Evolutionary conservation across 1,139 yeast genomes (phyloP), one percentile per base, ranked within the genome.

Genomic region (Kazachstania sp.): DNA sequence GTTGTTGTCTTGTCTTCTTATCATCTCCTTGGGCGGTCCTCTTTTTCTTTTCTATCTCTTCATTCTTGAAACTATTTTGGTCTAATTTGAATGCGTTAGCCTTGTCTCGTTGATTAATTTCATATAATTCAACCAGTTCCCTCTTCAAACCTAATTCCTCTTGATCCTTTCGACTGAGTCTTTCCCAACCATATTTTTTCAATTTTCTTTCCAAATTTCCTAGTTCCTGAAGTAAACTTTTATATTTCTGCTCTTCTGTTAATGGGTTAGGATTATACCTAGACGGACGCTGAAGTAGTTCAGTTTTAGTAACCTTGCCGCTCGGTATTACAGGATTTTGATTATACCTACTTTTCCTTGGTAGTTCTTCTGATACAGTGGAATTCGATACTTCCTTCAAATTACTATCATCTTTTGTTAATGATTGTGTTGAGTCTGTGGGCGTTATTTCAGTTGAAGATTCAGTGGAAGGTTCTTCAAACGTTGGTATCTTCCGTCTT

Each of bases 61-160:
- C 40, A 8, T 23, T 36, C 4, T 15, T 19, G 37, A 4, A 16
- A 11, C n/a, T 31, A 9, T 35, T 83, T 23, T 74, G 78, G 0
- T 85, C 86, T 29, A 81, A 54, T n/a, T 68, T 65, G 55, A 79
- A 82, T 1, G 70, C 45, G 18, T 34, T 20, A 4, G 37, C 18
- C 8, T 26, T 28, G 13, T 44, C 43, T 4, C 38, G 34, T 72
- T 68, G 66, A 50, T 75, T 70, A 52, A 71, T 75, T 41, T 65
- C 61, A 39, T 77, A 69, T 26, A 73, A 62, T 26, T 62, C 67
- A 41, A 73, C 66, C 42, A 71, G 71, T 53, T 71, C 77, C 52
- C 71, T 70, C 54, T 75, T 83, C 62, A 74, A 68, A 37, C 69
- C 69, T 49, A 66, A 58, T 30, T 83, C 85, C 23, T 71, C 63